Evolutionary conservation across 2,329 filamentous ascomycete genomes (phyloP), one percentile per base, ranked within the genome.

Genomic region (Colletotrichum sp.): DNA sequence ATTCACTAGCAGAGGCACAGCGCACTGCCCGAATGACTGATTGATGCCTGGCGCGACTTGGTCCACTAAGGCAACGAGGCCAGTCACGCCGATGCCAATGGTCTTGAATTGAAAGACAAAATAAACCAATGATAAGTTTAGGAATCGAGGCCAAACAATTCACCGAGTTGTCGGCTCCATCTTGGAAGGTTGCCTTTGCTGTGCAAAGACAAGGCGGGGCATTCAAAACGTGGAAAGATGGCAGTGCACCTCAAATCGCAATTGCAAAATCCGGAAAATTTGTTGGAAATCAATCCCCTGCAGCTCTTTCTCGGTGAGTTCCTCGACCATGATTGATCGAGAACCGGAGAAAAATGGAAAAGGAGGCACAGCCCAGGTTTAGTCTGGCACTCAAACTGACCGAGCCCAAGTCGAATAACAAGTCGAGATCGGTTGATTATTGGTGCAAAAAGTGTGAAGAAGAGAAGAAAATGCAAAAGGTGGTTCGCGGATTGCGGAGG

Each of bases 301-400:
- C 62, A 57, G 43, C 29, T 36, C 29, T 62, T 74, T 72, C 72
- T 74, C 68, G 68, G 68, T 74, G 62, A 74, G 11, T 33, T 34
- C 43, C 63, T 8, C 72, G 34, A 58, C 43, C 69, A 38, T 67
- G 68, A 72, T 67, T 74, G 72, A 74, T 69, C 31, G 43, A 68
- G 21, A 78, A 74, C 77, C 76, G 76, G 69, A 74, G 58, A 70
- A 36, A 58, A 73, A 70, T 73, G 69, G 70, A 75, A 68, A 74
- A 63, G 78, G 78, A 75, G 78, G 74, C 80, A 77, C 76, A 78
- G 73, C 73, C 80, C 69, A 76, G 68, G 77, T 70, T 88, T 85
- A 74, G 73, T 91, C 88, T 90, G 80, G 88, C 89, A 90, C 87
- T 83, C 82, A 88, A 89, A 90, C 88, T 91, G 89, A 91, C 89